Evolutionary conservation across 495 filamentous ascomycete genomes (phyloP).

Genomic region (Physcia stellaris): DNA sequence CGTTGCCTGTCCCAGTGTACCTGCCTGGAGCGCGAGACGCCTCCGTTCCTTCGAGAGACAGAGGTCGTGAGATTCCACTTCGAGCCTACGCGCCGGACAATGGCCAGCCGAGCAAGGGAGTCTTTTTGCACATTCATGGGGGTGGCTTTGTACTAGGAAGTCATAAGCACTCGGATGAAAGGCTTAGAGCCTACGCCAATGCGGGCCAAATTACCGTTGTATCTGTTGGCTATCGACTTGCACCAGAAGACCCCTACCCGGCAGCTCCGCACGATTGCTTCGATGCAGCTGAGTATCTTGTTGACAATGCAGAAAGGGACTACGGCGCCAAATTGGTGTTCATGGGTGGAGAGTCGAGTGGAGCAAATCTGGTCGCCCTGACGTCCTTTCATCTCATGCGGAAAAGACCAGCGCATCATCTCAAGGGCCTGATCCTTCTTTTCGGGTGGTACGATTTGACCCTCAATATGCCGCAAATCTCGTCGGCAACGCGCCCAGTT

Average conservation of each 20-base stretch:
- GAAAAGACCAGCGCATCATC: conserved; percentile 21
- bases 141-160: conserved; percentile 33
- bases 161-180: conserved; percentile 11
- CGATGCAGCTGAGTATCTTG: conserved; percentile 37
- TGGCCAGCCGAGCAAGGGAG: conserved; percentile 25
- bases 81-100: conserved; percentile 32
- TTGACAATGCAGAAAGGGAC: conserved; percentile 25
- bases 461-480: conserved; percentile 20
- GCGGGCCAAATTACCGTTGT: conserved; percentile 28
- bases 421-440: conserved; percentile 30
- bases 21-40: conserved; percentile 24
- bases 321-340: conserved; percentile 18
- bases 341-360: conserved; percentile 29
- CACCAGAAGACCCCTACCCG: conserved; percentile 44
- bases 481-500: conserved; percentile 16
- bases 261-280: conserved; percentile 36
- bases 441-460: conserved; percentile 34
- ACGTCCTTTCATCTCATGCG: conserved; percentile 31
- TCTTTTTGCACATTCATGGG: conserved; percentile 41
- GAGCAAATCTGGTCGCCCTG: conserved; percentile 31
- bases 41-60: conserved; percentile 35
- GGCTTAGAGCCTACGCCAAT: conserved; percentile 20
- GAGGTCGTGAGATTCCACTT: conserved; percentile 31
- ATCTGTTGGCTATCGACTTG: conserved; percentile 44
- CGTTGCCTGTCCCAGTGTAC: conserved; percentile 26